These are phyloP conservation scores for Boletus tylopilopsis DNA, from an alignment of 768 basidiomycete genomes.

Conservation along the genomic window DNA sequence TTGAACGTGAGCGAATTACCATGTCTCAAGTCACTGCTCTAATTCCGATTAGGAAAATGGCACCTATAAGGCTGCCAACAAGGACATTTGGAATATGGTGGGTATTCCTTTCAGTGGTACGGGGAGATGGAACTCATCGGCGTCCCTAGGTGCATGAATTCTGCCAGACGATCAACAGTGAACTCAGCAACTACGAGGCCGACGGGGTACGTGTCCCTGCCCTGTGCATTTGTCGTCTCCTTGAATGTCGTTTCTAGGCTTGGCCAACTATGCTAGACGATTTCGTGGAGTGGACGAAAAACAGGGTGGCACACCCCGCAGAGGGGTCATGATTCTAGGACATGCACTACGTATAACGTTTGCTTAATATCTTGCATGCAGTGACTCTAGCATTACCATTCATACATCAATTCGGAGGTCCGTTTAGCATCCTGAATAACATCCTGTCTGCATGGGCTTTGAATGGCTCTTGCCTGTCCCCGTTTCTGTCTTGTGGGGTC, in stretches of 20 bases:
- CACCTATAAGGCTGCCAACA: conserved; percentile 74
- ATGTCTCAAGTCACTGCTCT: not conserved
- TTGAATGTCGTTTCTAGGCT: conserved; percentile 41
- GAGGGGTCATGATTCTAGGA: conserved; percentile 4
- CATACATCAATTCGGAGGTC: not conserved
- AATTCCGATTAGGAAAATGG: conserved; percentile 36
- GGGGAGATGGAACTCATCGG: not conserved
- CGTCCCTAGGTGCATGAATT: conserved; percentile 68
- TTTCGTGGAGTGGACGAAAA: conserved; percentile 66
- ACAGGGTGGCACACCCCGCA: conserved; percentile 10
- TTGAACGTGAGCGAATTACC: conserved; percentile 47
- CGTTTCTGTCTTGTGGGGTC: not conserved
- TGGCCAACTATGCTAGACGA: conserved; percentile 84
- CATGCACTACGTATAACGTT: conserved; percentile 7
- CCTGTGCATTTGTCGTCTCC: not conserved
- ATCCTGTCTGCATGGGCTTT: not conserved
- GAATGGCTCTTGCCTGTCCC: not conserved
- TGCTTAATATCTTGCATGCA: conserved; percentile 16
- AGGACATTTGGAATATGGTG: conserved; percentile 86
- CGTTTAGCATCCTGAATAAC: not conserved
- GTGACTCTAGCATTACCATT: conserved; percentile 11
- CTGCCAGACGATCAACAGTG: conserved; percentile 55
- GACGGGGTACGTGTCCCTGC: conserved; percentile 62
- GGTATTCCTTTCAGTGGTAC: conserved; percentile 14
- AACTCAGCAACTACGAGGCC: conserved; percentile 64